Evolutionary conservation across 2,329 filamentous ascomycete genomes (phyloP).

Genomic region (Penicillium digitatum): DNA sequence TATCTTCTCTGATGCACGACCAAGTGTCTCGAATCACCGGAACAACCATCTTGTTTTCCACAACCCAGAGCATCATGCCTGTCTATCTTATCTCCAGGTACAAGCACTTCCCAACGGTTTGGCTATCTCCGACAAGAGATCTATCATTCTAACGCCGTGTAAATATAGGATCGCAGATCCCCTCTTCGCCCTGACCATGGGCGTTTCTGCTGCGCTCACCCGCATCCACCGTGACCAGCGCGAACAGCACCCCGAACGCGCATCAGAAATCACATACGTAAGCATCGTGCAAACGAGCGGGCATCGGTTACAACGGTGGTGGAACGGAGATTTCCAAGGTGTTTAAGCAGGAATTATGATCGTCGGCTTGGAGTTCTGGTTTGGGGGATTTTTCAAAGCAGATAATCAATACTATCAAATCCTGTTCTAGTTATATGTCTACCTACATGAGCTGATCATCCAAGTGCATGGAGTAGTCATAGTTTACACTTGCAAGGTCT

Average conservation of each 20-base stretch:
- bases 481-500: neutral
- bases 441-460: neutral
- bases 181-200: conserved; percentile 51
- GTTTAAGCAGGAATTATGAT: conserved; percentile 16
- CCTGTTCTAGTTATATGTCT: neutral
- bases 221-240: conserved; percentile 54
- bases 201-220: conserved; percentile 49
- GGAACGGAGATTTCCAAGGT: conserved; percentile 38
- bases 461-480: neutral
- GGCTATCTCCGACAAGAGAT: neutral
- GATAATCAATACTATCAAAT: neutral
- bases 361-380: neutral
- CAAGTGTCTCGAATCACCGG: neutral
- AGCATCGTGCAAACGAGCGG: conserved; percentile 30
- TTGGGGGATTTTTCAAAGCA: neutral
- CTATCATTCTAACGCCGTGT: neutral
- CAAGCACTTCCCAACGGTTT: neutral
- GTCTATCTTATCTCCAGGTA: conserved; percentile 45
- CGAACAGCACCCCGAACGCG: conserved; percentile 43
- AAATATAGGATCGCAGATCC: conserved; percentile 49
- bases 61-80: conserved; percentile 13
- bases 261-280: conserved; percentile 32
- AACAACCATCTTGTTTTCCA: neutral
- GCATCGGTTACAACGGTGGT: conserved; percentile 38
- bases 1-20: neutral